Evolutionary conservation across 768 basidiomycete genomes (phyloP), one percentile per base, ranked within the genome.

Genomic region (Leccinum variicolor): DNA sequence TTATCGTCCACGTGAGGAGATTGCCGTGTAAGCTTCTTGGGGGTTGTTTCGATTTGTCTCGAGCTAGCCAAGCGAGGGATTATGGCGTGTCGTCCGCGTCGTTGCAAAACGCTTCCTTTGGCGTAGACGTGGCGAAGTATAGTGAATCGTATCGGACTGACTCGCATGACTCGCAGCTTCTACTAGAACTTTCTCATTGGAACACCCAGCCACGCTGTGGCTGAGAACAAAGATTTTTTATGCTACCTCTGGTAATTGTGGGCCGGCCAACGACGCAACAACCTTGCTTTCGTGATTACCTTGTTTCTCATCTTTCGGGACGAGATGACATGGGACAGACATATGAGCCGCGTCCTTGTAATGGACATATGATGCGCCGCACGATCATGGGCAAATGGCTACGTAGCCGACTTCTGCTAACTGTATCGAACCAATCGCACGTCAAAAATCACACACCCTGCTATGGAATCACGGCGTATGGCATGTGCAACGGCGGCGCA

Each of bases 281-380:
- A 23, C 15, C 23, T 14, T 23, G 28, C 28, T 23, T 36, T 23
- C 29, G 41, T 43, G 41, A 52, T 52, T 6, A 4, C 6, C 29
- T 19, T 53, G 19, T 39, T 26, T 45, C 6, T 41, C 39, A 53
- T 43, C 10, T 21, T 43, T 43, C 41, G 41, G 41, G 41, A 43
- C 19, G 41, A 43, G 5, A 43, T 43, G 41, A 43, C 41, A 43
- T 43, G 41, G 13, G 41, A 43, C 41, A 43, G 19, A 43, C 41
- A 0, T 43, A 14, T 14, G 29, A 26, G 23, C 26, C 41, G 26
- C 6, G 41, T 23, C 28, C 52, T 45, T 28, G 6, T 26, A 23
- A 50, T 28, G 33, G 57, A 50, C 48, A 13, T 28, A 41, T 56
- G 57, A 50, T 43, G 47, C 34, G 31, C 57, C 53, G 36, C 26